These are phyloP conservation scores for Syncephalastrum contaminatum DNA, from an alignment of 371 early-diverging fungal genomes.

Conservation along the genomic window DNA sequence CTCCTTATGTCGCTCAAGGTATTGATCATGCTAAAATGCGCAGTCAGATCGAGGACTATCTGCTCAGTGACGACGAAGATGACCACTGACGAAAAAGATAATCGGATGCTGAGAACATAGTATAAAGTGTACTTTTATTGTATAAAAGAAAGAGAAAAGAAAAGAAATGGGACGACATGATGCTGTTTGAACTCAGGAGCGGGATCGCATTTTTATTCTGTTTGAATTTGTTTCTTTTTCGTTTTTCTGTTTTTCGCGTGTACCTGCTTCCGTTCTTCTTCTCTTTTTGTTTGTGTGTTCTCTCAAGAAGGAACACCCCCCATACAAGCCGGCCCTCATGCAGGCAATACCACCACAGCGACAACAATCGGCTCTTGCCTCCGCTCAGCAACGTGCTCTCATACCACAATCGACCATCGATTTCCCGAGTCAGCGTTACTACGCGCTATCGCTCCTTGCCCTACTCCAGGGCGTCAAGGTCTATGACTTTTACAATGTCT, in stretches of 20 bases:
- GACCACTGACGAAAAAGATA: not conserved
- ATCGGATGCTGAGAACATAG: not conserved
- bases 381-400: conserved; percentile 32
- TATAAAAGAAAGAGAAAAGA: conserved; percentile 2
- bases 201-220: no score
- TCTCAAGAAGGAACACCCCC: not conserved
- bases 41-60: conserved; percentile 57
- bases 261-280: not conserved
- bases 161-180: not conserved
- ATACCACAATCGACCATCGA: conserved; percentile 41
- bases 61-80: conserved; percentile 46
- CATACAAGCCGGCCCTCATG: conserved; percentile 4
- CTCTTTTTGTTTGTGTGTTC: not conserved
- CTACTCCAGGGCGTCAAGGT: conserved; percentile 33
- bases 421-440: conserved; percentile 44
- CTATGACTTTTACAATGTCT: conserved; percentile 20
- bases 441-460: conserved; percentile 35
- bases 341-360: conserved; percentile 1
- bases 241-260: no score
- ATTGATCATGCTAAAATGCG: conserved; percentile 40
- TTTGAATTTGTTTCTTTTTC: no score
- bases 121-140: no score
- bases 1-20: conserved; percentile 23
- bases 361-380: conserved; percentile 14
- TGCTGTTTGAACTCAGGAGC: not conserved